Percentiles rank a stretch among this genome's conserved stretches.
Evolutionary conservation across 2,329 filamentous ascomycete species (phyloP).

Genomic region (Albophoma yamanashiensis): DNA sequence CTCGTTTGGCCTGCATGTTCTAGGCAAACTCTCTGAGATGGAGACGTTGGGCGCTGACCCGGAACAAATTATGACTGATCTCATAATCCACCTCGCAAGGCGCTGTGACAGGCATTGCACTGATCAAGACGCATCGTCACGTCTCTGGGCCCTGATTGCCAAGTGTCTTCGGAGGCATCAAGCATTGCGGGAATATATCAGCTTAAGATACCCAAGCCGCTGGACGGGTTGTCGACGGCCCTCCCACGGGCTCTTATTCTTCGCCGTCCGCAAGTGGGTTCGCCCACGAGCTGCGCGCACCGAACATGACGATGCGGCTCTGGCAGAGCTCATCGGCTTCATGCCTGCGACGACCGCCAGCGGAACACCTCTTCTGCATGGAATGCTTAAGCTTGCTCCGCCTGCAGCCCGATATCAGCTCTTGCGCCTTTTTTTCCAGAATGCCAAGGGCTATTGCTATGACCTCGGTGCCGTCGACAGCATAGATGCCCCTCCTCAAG

Average conservation of each 20-base stretch:
- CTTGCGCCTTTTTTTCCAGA: not conserved
- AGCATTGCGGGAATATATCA: not conserved
- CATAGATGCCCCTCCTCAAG: not conserved
- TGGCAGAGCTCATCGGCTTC: not conserved
- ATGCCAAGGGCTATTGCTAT: not conserved
- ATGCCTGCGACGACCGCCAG: not conserved
- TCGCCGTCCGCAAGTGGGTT: not conserved
- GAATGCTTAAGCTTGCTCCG: not conserved
- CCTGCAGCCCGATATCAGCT: not conserved
- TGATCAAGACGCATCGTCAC: not conserved
- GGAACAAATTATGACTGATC: not conserved
- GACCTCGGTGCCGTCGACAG: not conserved
- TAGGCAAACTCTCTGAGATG: not conserved
- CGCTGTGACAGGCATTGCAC: not conserved
- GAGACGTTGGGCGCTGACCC: not conserved
- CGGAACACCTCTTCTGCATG: not conserved
- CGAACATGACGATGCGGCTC: not conserved
- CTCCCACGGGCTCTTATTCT: not conserved
- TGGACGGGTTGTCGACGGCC: not conserved
- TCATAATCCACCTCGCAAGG: not conserved
- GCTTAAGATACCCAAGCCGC: not conserved
- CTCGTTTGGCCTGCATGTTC: not conserved
- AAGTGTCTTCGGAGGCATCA: not conserved
- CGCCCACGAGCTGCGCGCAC: not conserved
- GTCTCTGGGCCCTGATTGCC: not conserved